Evolutionary conservation across 768 basidiomycete species (phyloP).

Genomic region (Paxillus rubicundulus): DNA sequence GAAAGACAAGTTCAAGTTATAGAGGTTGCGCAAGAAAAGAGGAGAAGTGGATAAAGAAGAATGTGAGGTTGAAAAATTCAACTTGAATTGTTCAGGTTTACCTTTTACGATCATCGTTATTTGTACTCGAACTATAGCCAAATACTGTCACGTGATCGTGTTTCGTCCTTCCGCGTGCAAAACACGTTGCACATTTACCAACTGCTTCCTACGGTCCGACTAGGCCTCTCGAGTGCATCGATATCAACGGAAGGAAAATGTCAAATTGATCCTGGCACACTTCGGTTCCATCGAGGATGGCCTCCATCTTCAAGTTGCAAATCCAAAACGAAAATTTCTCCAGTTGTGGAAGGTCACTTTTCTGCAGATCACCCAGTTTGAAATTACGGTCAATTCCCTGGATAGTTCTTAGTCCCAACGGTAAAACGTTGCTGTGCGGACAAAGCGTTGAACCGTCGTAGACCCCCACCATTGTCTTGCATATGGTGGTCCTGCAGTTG

Average conservation of each 20-base stretch:
- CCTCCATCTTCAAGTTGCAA: no score
- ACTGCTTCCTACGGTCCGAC: neutral
- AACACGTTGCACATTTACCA: neutral
- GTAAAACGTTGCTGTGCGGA: no score
- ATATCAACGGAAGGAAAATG: neutral
- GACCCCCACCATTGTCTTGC: no score
- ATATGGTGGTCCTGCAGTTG: no score
- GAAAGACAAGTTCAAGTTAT: constrained; percentile 7
- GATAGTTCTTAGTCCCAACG: no score
- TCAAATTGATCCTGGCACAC: no score
- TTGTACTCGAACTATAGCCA: constrained; percentile 28
- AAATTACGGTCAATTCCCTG: no score
- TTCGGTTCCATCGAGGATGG: no score
- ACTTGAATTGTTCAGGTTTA: constrained; percentile 26
- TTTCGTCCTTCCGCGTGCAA: constrained; percentile 21
- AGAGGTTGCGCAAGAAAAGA: constrained; percentile 15
- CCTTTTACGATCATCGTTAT: constrained; percentile 23
- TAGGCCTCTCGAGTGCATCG: neutral
- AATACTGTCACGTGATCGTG: constrained; percentile 33
- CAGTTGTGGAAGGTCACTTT: no score
- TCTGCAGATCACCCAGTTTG: no score
- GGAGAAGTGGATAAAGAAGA: constrained; percentile 6
- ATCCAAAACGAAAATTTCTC: no score
- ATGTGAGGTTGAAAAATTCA: constrained; percentile 31
- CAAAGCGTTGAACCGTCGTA: no score